These are phyloP conservation scores for Eucalyptus albens DNA, from an alignment of 345 rosid species.

Conservation along the genomic window DNA sequence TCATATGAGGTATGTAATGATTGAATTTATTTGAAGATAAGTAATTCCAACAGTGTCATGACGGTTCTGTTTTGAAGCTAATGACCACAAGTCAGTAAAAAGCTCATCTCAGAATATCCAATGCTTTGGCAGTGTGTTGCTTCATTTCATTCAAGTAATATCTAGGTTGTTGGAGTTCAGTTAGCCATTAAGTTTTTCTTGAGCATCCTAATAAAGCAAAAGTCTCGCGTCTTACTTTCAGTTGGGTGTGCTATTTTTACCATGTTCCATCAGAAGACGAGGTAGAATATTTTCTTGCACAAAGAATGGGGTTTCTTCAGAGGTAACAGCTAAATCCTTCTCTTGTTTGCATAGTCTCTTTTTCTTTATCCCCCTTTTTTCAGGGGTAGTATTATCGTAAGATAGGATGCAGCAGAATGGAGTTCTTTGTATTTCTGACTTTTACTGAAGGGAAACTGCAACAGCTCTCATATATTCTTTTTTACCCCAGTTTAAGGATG, in stretches of 20 bases:
- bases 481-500: slow-evolving; percentile 2
- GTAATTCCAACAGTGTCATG: neutral
- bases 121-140: neutral
- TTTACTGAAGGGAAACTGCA: neutral
- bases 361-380: neutral
- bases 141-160: neutral
- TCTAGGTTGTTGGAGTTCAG: neutral
- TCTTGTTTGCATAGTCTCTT: neutral
- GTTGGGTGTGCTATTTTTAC: slow-evolving; percentile 87
- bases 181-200: neutral
- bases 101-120: neutral
- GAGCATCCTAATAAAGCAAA: neutral
- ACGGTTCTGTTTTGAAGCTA: neutral
- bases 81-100: neutral
- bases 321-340: slow-evolving; percentile 13
- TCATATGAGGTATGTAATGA: slow-evolving; percentile 62
- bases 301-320: neutral
- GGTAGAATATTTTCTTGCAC: slow-evolving; percentile 56
- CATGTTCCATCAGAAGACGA: slow-evolving; percentile 10
- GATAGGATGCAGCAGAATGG: neutral
- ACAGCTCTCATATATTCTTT: neutral
- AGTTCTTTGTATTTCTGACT: neutral
- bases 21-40: neutral
- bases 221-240: neutral
- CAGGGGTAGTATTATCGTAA: neutral